A percentile compares a stretch with the other conserved stretches of the same genome.
Evolutionary conservation across 257 asterid genomes (phyloP).

Genomic region (Solanum corneliomulleri): DNA sequence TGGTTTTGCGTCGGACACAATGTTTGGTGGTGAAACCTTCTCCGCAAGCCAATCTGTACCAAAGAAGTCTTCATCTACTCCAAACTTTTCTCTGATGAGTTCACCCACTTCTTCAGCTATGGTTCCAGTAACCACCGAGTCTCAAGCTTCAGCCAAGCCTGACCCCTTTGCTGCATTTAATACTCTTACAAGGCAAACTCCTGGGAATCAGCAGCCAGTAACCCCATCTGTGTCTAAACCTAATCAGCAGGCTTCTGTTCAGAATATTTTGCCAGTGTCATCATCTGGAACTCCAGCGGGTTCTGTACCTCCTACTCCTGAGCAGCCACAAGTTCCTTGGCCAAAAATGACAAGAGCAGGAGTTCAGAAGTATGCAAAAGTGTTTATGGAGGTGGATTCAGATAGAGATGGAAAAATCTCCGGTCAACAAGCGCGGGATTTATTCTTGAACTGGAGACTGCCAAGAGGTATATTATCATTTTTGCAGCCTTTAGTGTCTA

Average conservation of each 20-base stretch:
- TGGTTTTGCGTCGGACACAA: slow-evolving; percentile 28
- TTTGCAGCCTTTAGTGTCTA: not conserved
- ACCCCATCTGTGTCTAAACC: slow-evolving; percentile 42
- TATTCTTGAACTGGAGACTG: slow-evolving; percentile 88
- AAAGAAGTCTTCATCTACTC: slow-evolving; percentile 38
- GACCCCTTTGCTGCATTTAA: slow-evolving; percentile 76
- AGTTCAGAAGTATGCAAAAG: slow-evolving; percentile 84
- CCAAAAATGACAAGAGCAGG: slow-evolving; percentile 94
- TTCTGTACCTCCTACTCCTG: slow-evolving; percentile 31
- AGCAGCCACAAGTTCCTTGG: slow-evolving; percentile 69
- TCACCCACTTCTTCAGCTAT: slow-evolving; percentile 38
- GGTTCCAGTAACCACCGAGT: slow-evolving; percentile 31
- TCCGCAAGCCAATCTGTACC: slow-evolving; percentile 43
- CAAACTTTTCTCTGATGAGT: slow-evolving; percentile 29
- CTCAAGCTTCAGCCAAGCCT: slow-evolving; percentile 42
- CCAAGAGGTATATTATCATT: slow-evolving; percentile 52
- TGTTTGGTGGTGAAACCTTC: slow-evolving; percentile 53
- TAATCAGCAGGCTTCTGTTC: slow-evolving; percentile 51
- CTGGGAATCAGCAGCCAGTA: slow-evolving; percentile 37
- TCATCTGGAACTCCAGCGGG: slow-evolving; percentile 42
- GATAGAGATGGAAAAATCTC: slow-evolving; percentile 86
- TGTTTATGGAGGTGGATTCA: slow-evolving; percentile 80
- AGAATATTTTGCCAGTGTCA: slow-evolving; percentile 30
- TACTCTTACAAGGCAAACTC: slow-evolving; percentile 42
- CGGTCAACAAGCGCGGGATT: slow-evolving; percentile 87